A percentile compares a stretch with the other conserved stretches of the same genome.
Conservation (phyloP, 2,329 filamentous ascomycete species). For the Lecanosticta acicola region DNA sequence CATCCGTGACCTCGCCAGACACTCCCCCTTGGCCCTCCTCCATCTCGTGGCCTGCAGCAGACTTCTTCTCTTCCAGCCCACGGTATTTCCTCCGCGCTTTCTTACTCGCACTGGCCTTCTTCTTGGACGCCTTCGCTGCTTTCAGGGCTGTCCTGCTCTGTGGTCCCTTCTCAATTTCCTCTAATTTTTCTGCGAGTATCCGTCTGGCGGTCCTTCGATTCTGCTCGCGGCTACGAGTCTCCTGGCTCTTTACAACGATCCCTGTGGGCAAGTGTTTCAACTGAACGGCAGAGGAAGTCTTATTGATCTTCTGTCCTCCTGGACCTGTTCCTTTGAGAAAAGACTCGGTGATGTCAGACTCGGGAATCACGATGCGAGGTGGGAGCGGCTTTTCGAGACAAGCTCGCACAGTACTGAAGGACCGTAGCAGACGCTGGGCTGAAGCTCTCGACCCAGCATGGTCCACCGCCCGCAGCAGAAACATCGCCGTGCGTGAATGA, state of each 20-base stretch:
- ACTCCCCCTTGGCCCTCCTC: background rate
- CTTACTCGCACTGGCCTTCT: slow-evolving; percentile 70
- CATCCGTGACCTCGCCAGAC: background rate
- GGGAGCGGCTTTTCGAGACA: slow-evolving; percentile 58
- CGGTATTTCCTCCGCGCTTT: slow-evolving; percentile 78
- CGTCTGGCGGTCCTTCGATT: slow-evolving; percentile 81
- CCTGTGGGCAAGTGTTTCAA: slow-evolving; percentile 85
- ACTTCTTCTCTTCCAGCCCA: slow-evolving; percentile 51
- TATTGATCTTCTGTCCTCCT: slow-evolving; percentile 97
- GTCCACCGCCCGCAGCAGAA: background rate
- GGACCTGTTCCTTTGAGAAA: slow-evolving; percentile 91
- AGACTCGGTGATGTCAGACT: slow-evolving; percentile 72
- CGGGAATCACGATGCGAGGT: slow-evolving; percentile 67
- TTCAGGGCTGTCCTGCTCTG: slow-evolving; percentile 62
- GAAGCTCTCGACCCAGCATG: no score
- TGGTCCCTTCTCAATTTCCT: slow-evolving; percentile 66
- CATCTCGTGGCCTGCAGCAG: slow-evolving; percentile 1
- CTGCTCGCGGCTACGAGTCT: slow-evolving; percentile 76
- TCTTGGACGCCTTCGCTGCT: slow-evolving; percentile 57
- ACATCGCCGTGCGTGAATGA: background rate
- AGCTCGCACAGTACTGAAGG: slow-evolving; percentile 16
- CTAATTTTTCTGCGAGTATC: slow-evolving; percentile 70
- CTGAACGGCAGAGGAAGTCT: slow-evolving; percentile 92
- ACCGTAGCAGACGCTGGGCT: slow-evolving; percentile 7
- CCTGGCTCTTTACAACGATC: slow-evolving; percentile 89